A percentile compares a stretch with the other conserved stretches of the same genome.
phyloP scores from a whole-genome alignment of 179 eudicot genomes.

The Patellifolia procumbens region DNA sequence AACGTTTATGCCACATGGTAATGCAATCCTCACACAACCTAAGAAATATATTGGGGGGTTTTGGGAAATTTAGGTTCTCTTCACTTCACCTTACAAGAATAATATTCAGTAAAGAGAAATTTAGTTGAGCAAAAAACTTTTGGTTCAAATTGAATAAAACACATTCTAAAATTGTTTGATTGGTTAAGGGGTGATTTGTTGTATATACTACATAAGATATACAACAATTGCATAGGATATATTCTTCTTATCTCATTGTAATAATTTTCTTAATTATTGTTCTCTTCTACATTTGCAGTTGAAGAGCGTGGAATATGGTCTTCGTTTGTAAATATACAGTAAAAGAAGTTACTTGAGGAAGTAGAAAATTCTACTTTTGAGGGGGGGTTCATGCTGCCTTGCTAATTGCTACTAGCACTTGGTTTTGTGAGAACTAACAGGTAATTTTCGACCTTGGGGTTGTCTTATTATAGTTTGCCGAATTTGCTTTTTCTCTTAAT shows the following conservation, averaged over 20 bases:
- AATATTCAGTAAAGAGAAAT: no score
- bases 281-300: conserved; percentile 7
- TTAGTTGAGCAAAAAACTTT: no score
- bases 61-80: no score
- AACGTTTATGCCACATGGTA: no score
- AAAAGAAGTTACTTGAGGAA: neutral
- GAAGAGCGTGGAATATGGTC: conserved; percentile 12
- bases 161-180: no score
- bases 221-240: no score
- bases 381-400: conserved; percentile 31
- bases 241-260: neutral
- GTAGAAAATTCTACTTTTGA: neutral
- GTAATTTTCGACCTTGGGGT: neutral
- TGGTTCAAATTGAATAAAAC: no score
- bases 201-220: no score
- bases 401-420: conserved; percentile 28
- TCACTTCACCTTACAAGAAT: no score
- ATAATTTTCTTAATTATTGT: neutral
- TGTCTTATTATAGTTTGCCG: neutral
- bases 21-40: no score
- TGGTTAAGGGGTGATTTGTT: no score
- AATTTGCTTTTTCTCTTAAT: neutral
- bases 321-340: conserved; percentile 26
- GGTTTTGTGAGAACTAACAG: conserved; percentile 17
- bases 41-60: no score